Evolutionary conservation across 495 filamentous ascomycete genomes (phyloP), one percentile per base, ranked within the genome.

Genomic region (Penicillium coprophilum): DNA sequence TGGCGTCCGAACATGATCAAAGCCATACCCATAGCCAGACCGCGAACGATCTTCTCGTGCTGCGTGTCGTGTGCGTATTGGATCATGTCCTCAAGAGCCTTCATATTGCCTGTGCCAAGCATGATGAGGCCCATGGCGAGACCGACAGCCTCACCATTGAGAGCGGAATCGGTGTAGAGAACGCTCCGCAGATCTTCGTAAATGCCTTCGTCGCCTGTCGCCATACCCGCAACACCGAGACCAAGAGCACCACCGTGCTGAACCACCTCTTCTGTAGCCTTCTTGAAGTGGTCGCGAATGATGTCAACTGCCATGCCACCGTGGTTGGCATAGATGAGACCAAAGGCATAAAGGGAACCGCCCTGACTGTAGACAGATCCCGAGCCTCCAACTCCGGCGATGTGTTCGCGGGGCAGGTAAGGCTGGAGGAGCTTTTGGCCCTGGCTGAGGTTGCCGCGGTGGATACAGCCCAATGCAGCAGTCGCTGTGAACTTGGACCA

Each of bases 401-500:
- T 77, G 21, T 79, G 73, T 19, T 88, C 84, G 38, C 87, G 85
- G 6, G 95, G 95, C 5, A 99, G 84, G 65, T 99, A 99, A 17
- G 95, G 95, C 62, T 96, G 90, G 27, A 99, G 75, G 13, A 99
- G 83, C 75, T 96, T 96, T 65, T 89, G 87, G 4, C 92, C 92
- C 68, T 97, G 92, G 21, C 86, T 88, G 40, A 97, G 74, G 66
- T 99, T 97, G 44, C 95, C 95, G 19, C 89, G 85, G 72, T 99
- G 95, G 53, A 99, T 97, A 30, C 97, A 94, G 68, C 95, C 95
- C 27, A 99, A 77, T 7, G 95, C 93, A 46, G 95, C 95, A 11
- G 95, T 99, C 6, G 95, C 95, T 1, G 95, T 96, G 69, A 99
- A 99, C 67, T 99, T 99, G 54, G 94, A 97, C 95, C 95, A 99